Evolutionary conservation across 129 eudicot genomes (phyloP).

Genomic region (Logfia minima): DNA sequence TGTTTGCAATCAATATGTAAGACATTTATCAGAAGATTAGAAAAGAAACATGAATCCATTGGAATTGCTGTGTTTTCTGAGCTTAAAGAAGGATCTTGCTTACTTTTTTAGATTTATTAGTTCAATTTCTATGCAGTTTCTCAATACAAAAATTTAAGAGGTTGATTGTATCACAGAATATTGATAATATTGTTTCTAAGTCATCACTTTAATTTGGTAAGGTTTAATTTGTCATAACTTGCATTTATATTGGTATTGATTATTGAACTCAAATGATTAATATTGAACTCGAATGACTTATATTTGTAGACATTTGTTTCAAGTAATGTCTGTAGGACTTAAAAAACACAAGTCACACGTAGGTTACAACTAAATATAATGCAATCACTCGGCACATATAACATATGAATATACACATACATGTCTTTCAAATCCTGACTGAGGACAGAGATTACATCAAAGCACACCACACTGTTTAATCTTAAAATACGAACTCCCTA

Average conservation of each 20-base stretch:
- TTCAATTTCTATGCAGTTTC: too few relatives aligned
- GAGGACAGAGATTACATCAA: neutral
- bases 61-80: neutral
- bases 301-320: neutral
- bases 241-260: too few relatives aligned
- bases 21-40: neutral
- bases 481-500: neutral
- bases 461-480: neutral
- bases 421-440: slow-evolving; percentile 8
- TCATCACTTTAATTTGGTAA: too few relatives aligned
- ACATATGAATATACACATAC: neutral
- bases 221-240: too few relatives aligned
- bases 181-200: too few relatives aligned
- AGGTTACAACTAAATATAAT: slow-evolving; percentile 7
- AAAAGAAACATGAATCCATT: too few relatives aligned
- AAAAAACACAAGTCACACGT: neutral
- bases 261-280: too few relatives aligned
- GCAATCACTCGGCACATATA: neutral
- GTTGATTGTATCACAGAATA: too few relatives aligned
- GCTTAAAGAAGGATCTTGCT: neutral
- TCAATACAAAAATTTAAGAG: too few relatives aligned
- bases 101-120: neutral
- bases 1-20: neutral
- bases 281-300: too few relatives aligned
- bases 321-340: neutral